A percentile compares a stretch with the other conserved stretches of the same genome.
phyloP scores from a whole-genome alignment of 2,329 filamentous ascomycete species.

The Talaromyces verruculosus region DNA sequence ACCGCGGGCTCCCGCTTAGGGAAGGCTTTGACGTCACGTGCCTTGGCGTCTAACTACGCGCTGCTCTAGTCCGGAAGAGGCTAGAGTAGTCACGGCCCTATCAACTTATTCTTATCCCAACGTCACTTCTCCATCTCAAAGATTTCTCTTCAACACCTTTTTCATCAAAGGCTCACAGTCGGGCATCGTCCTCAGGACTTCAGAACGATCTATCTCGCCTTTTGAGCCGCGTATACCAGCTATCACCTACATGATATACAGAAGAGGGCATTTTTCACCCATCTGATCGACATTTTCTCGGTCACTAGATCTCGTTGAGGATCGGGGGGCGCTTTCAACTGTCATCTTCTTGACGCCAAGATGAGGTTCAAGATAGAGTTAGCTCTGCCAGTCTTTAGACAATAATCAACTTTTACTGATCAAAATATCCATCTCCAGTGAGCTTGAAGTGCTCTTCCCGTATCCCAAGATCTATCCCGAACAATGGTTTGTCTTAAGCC shows the following conservation, averaged over 20 bases:
- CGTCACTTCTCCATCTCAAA: not conserved
- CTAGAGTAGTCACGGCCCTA: slow-evolving; percentile 10
- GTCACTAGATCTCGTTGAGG: not conserved
- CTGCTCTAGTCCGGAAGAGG: not conserved
- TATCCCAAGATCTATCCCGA: slow-evolving; percentile 73
- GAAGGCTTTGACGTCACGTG: slow-evolving; percentile 32
- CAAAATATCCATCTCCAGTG: slow-evolving; percentile 43
- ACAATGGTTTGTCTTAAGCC: slow-evolving; percentile 42
- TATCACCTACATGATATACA: not conserved
- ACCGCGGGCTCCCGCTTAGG: slow-evolving; percentile 23
- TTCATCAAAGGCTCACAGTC: not conserved
- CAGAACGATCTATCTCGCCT: too few relatives aligned
- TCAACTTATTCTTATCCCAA: slow-evolving; percentile 10
- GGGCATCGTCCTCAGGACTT: not conserved
- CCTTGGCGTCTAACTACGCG: slow-evolving; percentile 28
- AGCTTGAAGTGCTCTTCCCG: slow-evolving; percentile 70
- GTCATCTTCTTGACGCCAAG: slow-evolving; percentile 9
- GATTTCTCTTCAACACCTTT: not conserved
- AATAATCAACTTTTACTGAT: slow-evolving; percentile 15
- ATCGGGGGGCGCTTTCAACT: slow-evolving; percentile 10
- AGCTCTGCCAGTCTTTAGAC: slow-evolving; percentile 25
- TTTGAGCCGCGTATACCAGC: not conserved
- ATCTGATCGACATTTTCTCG: not conserved
- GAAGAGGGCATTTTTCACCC: not conserved
- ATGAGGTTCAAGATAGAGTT: slow-evolving; percentile 82